phyloP scores from a whole-genome alignment of 2,329 filamentous ascomycete species.

The Dactylellina parvicollis region DNA sequence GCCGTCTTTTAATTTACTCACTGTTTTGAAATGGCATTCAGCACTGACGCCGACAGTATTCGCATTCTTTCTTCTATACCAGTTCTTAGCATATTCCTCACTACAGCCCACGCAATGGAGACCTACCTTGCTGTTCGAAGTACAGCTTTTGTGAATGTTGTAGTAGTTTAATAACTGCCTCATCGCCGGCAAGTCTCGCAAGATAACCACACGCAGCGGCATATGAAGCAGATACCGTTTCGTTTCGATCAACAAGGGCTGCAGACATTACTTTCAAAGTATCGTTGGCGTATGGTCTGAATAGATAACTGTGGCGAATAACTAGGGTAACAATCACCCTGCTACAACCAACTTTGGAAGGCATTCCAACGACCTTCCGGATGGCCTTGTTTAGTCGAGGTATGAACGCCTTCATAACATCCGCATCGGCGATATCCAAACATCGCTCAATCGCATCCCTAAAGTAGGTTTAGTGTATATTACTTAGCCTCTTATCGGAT shows the following conservation, averaged over 20 bases:
- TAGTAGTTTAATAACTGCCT: slow-evolving; percentile 67
- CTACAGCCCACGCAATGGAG: slow-evolving; percentile 74
- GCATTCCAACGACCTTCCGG: slow-evolving; percentile 86
- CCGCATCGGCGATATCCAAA: slow-evolving; percentile 81
- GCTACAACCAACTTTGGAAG: slow-evolving; percentile 91
- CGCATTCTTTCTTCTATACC: slow-evolving; percentile 55
- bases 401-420: slow-evolving; percentile 78
- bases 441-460: slow-evolving; percentile 85
- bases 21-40: slow-evolving; percentile 80
- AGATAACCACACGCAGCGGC: slow-evolving; percentile 87
- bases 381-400: slow-evolving; percentile 79
- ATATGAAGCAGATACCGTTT: slow-evolving; percentile 90
- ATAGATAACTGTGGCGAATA: slow-evolving; percentile 78
- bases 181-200: slow-evolving; percentile 69
- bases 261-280: slow-evolving; percentile 83
- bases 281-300: slow-evolving; percentile 77
- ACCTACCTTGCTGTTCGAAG: slow-evolving; percentile 80
- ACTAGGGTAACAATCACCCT: slow-evolving; percentile 85
- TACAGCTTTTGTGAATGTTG: slow-evolving; percentile 74
- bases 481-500: background rate
- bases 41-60: slow-evolving; percentile 72
- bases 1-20: slow-evolving; percentile 42
- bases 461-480: background rate
- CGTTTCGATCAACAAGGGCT: slow-evolving; percentile 87
- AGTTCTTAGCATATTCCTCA: slow-evolving; percentile 15